Evolutionary conservation across 805 yeast species (phyloP), one percentile per base, ranked within the genome.

Genomic region (Blastobotrys muscicola): DNA sequence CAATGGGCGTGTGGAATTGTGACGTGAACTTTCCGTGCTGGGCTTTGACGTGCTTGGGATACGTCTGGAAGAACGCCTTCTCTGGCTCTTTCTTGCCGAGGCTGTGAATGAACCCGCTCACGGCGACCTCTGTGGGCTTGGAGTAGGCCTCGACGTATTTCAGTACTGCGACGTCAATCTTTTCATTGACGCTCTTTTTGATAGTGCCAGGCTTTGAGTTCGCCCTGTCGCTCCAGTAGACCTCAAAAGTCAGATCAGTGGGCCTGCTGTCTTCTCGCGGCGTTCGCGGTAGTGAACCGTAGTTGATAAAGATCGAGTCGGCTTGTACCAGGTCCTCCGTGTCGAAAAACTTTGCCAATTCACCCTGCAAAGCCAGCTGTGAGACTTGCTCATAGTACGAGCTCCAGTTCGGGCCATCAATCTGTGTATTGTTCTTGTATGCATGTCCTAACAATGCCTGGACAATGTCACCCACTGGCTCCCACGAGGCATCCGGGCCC

Each of bases 241-340:
- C 52, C 37, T 60, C 64, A 5, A 51, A 37, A 2, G 52, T 47
- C 16, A 53, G 40, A 20, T 52, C 58, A 9, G 36, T 43, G 8
- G 42, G 34, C 13, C 15, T 8, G 41, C 44, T 52, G 29, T 31
- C 43, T 11, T 39, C 33, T n/a, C 33, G 29, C 1, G 52, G 49
- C 23, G 41, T 34, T 4, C 16, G 23, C 4, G 56, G 57, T 11
- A 39, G 16, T 9, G n/a, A 31, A 2, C 57, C 57, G 31, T 44
- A 50, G 5, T 42, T 31, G n/a, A 52, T 13, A 13, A 41, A 34
- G 23, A 53, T 33, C 5, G 53, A 50, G 32, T 50, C 52, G 5
- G 47, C 42, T 8, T 36, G 33, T 10, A 13, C 12, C 4, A 44
- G 29, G 9, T 43, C 45, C 13, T 33, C 36, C 16, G 41, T 41